phyloP scores from a whole-genome alignment of 1,284 basidiomycete species.

The Ganoderma boninense region DNA sequence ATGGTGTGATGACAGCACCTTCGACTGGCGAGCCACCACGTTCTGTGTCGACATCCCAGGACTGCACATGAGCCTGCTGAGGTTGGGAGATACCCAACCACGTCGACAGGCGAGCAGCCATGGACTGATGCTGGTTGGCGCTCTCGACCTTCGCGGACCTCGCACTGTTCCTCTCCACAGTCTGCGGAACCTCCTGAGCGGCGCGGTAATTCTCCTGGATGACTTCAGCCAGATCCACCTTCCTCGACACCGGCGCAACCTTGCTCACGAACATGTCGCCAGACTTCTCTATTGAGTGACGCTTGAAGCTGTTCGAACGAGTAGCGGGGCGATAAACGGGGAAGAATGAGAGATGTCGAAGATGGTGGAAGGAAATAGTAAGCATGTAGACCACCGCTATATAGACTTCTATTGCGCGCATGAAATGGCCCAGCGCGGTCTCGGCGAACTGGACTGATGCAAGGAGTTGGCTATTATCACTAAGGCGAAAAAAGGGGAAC shows the following conservation, averaged over 20 bases:
- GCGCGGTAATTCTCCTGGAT: slow-evolving; percentile 24
- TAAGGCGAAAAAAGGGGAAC: slow-evolving; percentile 37
- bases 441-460: slow-evolving; percentile 73
- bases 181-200: slow-evolving; percentile 25
- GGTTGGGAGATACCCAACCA: slow-evolving; percentile 26
- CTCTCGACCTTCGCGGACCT: slow-evolving; percentile 24
- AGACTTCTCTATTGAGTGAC: slow-evolving; percentile 25
- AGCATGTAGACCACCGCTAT: slow-evolving; percentile 66
- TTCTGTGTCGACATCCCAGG: slow-evolving; percentile 30
- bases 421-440: slow-evolving; percentile 71
- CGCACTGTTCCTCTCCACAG: slow-evolving; percentile 25
- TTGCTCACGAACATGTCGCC: slow-evolving; percentile 1
- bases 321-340: slow-evolving; percentile 23
- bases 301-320: slow-evolving; percentile 13
- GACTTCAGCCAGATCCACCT: slow-evolving; percentile 22
- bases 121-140: slow-evolving; percentile 26
- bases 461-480: not conserved
- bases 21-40: slow-evolving; percentile 23
- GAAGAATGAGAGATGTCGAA: slow-evolving; percentile 35
- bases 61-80: slow-evolving; percentile 12
- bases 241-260: not conserved
- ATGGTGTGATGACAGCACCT: slow-evolving; percentile 9
- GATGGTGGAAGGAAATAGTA: slow-evolving; percentile 56
- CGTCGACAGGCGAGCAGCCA: slow-evolving; percentile 29
- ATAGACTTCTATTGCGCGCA: slow-evolving; percentile 74